phyloP scores from a whole-genome alignment of 83 land plant species.

The Picea abies region DNA sequence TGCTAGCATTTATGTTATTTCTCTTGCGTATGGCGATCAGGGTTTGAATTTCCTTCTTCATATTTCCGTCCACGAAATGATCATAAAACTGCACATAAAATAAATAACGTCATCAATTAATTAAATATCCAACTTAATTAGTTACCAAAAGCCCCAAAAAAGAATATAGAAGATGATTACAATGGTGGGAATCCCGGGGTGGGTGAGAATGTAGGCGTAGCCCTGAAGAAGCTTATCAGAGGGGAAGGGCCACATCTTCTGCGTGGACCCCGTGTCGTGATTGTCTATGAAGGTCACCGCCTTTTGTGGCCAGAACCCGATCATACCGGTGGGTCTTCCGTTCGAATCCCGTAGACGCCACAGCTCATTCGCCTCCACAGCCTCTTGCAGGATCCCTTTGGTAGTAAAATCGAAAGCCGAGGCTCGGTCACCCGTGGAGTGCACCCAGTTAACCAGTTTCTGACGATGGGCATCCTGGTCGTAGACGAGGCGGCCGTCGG shows the following conservation, averaged over 20 bases:
- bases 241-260: slow-evolving; percentile 33
- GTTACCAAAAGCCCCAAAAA: neutral
- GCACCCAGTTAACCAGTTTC: slow-evolving; percentile 32
- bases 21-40: slow-evolving; percentile 38
- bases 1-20: slow-evolving; percentile 33
- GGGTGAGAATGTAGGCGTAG: too few relatives aligned
- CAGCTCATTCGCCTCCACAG: slow-evolving; percentile 26
- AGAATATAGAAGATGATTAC: too few relatives aligned
- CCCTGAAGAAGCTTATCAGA: slow-evolving; percentile 28
- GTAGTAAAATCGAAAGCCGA: slow-evolving; percentile 16
- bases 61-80: slow-evolving; percentile 49
- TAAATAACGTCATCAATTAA: too few relatives aligned
- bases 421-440: slow-evolving; percentile 21
- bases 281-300: slow-evolving; percentile 49
- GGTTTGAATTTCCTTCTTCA: slow-evolving; percentile 38
- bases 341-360: too few relatives aligned
- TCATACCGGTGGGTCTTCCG: too few relatives aligned
- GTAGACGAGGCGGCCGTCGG: too few relatives aligned
- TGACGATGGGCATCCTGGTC: neutral
- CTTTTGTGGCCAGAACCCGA: too few relatives aligned
- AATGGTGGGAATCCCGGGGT: too few relatives aligned
- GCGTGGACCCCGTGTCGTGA: slow-evolving; percentile 49
- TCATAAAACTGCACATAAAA: slow-evolving; percentile 72
- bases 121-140: too few relatives aligned
- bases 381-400: slow-evolving; percentile 28